Evolutionary conservation across 2,329 filamentous ascomycete genomes (phyloP).

Genomic region (Penicillium oxalicum): DNA sequence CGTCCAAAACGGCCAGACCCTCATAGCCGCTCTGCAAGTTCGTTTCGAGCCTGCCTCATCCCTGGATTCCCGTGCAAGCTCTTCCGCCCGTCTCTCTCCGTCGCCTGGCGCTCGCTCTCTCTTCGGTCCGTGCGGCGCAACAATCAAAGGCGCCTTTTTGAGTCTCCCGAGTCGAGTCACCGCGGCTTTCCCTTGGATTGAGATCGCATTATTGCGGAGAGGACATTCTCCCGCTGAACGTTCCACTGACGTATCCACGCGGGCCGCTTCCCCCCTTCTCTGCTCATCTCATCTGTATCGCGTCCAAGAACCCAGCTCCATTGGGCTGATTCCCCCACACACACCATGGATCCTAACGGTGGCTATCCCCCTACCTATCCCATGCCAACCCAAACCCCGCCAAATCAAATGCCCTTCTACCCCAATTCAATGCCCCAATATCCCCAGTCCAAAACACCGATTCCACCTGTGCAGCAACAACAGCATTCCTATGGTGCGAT

Average conservation of each 20-base stretch:
- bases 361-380: constrained; percentile 30
- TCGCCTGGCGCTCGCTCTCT: background rate
- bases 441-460: constrained; percentile 29
- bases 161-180: background rate
- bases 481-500: constrained; percentile 33
- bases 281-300: background rate
- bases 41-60: constrained; percentile 8
- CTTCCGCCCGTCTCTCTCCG: constrained; percentile 1
- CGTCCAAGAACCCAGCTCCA: constrained; percentile 5
- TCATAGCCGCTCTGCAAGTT: constrained; percentile 1
- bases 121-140: constrained; percentile 19
- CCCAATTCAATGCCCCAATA: constrained; percentile 29
- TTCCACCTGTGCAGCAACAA: constrained; percentile 26
- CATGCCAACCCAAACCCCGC: constrained; percentile 28
- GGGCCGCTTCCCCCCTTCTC: constrained; percentile 5
- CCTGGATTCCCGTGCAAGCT: constrained; percentile 17
- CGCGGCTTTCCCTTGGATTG: constrained; percentile 7
- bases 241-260: constrained; percentile 10
- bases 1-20: background rate
- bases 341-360: constrained; percentile 21
- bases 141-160: constrained; percentile 9
- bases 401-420: constrained; percentile 34
- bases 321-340: constrained; percentile 13
- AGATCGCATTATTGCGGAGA: constrained; percentile 6
- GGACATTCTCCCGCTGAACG: background rate